Evolutionary conservation across 768 basidiomycete species (phyloP), one percentile per base, ranked within the genome.

Genomic region (Tricholoma furcatifolium): DNA sequence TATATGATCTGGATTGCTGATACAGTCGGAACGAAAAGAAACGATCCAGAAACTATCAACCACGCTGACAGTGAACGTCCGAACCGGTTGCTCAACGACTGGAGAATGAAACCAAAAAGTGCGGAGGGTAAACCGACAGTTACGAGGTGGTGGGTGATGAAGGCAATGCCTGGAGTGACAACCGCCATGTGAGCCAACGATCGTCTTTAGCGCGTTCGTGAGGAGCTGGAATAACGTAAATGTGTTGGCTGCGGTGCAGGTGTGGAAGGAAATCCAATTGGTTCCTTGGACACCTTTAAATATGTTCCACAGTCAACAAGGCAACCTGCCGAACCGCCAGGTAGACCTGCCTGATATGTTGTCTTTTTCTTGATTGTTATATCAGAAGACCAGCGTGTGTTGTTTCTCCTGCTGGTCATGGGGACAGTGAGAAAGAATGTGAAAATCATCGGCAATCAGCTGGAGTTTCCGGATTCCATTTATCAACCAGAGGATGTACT

Each of bases 161-260:
- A 69, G 44, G 66, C 64, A 50, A 72, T 48, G 2, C 75, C 74
- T 27, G 75, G 75, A 10, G 70, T 71, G 34, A 66, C 43, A 41
- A 62, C 17, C 23, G 61, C 46, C 70, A 71, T 69, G 14, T 24
- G 21, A 24, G 27, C 12, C n/a, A 4, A n/a, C 12, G 41, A 42
- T 10, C 10, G 14, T 36, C 5, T 17, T 11, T 36, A 5, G 14
- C 3, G 17, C 10, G 5, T 12, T 36, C 14, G 35, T 9, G 40
- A 6, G 9, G 24, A 4, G 23, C 17, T 38, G 17, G 23, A 11
- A 3, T 31, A 39, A 18, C 30, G 23, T 18, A 9, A 27, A 24
- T 27, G 18, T 20, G 36, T 6, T 39, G 11, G 20, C 5, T n/a
- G 17, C 8, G n/a, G n/a, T 5, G 9, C 6, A 36, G 20, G 14